Evolutionary conservation across 345 rosid species (phyloP).

Genomic region (Clarkia xantiana): DNA sequence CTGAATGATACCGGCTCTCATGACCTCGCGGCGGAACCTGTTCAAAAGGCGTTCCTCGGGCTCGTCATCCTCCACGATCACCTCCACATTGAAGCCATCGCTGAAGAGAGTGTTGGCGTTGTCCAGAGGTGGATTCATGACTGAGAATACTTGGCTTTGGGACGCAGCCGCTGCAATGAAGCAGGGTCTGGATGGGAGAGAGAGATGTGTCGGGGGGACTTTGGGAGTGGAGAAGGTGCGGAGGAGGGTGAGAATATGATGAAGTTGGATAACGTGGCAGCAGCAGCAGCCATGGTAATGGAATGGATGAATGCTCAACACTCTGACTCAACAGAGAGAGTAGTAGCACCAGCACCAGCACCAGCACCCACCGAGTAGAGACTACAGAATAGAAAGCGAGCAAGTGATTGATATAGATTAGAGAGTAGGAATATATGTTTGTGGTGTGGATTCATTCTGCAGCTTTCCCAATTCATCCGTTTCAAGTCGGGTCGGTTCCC

Average conservation of each 20-base stretch:
- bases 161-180: constrained; percentile 15
- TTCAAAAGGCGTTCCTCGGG: constrained; percentile 18
- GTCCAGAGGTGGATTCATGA: constrained; percentile 18
- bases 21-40: constrained; percentile 23
- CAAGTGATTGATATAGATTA: too few relatives aligned
- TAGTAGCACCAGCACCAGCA: too few relatives aligned
- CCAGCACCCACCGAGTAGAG: too few relatives aligned
- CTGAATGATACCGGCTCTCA: constrained; percentile 19
- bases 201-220: constrained; percentile 5
- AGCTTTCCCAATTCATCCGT: too few relatives aligned
- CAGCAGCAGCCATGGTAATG: too few relatives aligned
- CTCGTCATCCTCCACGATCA: constrained; percentile 18
- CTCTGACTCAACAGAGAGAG: too few relatives aligned
- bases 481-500: too few relatives aligned
- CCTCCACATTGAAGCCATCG: constrained; percentile 18
- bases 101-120: constrained; percentile 17
- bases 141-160: constrained; percentile 6
- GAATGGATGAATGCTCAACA: too few relatives aligned
- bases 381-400: too few relatives aligned
- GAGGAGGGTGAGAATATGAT: constrained; percentile 41
- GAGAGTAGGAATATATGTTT: too few relatives aligned
- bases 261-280: constrained; percentile 42
- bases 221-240: constrained; percentile 12
- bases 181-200: constrained; percentile 14
- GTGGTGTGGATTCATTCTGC: too few relatives aligned